Conservation (phyloP, 345 rosid genomes). For the Arabidopsis suecica region DNA sequence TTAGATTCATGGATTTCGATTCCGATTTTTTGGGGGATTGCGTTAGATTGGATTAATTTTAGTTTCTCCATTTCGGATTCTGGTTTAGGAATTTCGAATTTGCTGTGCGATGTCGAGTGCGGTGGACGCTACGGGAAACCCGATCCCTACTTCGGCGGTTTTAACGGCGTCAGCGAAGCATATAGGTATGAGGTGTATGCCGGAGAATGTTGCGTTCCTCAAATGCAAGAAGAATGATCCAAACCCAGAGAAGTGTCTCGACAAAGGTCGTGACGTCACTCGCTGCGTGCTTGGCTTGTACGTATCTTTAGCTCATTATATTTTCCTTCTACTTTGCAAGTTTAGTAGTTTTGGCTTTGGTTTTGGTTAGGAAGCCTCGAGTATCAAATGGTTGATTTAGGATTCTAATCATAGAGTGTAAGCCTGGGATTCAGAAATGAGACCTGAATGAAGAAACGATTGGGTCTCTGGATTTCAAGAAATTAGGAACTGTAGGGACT, state of each 20-base stretch:
- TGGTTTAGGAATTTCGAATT: conserved; percentile 28
- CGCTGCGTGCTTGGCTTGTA: conserved; percentile 93
- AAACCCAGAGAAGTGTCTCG: conserved; percentile 98
- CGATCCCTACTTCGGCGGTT: conserved; percentile 96
- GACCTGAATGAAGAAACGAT: too few relatives aligned
- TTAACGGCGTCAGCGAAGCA: conserved; percentile 91
- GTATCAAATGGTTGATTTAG: conserved; percentile 6
- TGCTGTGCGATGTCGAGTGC: conserved; percentile 64
- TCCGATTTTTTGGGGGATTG: not conserved
- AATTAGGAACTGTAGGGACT: not conserved
- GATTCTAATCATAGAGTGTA: not conserved
- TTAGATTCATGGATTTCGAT: not conserved
- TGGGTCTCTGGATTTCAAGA: not conserved
- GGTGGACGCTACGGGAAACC: conserved; percentile 73
- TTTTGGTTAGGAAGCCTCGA: not conserved
- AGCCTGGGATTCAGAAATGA: not conserved
- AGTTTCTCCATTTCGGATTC: not conserved
- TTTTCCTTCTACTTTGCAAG: not conserved
- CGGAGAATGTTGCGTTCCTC: conserved; percentile 85
- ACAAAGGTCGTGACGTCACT: conserved; percentile 92
- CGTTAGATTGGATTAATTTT: conserved; percentile 27
- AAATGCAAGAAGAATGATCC: conserved; percentile 98
- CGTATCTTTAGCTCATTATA: conserved; percentile 30
- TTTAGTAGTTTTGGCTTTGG: not conserved
- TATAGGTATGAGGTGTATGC: conserved; percentile 64